A percentile compares a stretch with the other conserved stretches of the same genome.
These are phyloP conservation scores for Croton setiger DNA, from an alignment of 441 rosid species.

Conservation along the genomic window DNA sequence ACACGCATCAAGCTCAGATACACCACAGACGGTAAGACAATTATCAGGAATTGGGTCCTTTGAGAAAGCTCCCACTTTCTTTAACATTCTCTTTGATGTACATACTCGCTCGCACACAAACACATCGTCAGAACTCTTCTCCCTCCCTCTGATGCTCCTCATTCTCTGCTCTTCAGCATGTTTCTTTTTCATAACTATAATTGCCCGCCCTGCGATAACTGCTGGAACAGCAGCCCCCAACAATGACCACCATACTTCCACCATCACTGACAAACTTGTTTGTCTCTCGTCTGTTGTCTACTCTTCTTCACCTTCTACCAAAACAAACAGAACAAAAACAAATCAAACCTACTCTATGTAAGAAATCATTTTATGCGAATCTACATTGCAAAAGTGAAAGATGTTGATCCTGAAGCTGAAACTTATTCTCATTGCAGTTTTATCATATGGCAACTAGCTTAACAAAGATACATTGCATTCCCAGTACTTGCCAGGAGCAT, in stretches of 20 bases:
- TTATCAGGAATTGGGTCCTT: conserved; percentile 2
- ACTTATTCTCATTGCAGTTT: neutral
- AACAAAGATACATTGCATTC: neutral
- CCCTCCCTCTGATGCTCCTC: neutral
- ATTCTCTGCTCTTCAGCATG: neutral
- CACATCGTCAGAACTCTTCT: conserved; percentile 1
- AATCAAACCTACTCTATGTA: neutral
- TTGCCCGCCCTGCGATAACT: neutral
- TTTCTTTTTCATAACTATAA: conserved; percentile 1
- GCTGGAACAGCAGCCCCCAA: conserved; percentile 2
- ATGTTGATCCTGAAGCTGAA: neutral
- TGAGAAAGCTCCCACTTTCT: neutral
- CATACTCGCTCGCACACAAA: neutral
- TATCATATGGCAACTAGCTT: neutral
- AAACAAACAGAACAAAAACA: neutral
- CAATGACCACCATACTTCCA: conserved; percentile 1
- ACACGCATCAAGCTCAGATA: conserved; percentile 1
- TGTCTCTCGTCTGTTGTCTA: neutral
- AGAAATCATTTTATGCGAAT: neutral
- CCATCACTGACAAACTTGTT: neutral
- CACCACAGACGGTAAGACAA: neutral
- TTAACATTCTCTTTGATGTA: neutral
- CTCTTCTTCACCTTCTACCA: neutral
- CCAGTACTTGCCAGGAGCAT: neutral
- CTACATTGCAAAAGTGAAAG: neutral